Base-by-base conservation (phyloP, 2,329 filamentous ascomycete species). In the Apiospora arundinis region DNA sequence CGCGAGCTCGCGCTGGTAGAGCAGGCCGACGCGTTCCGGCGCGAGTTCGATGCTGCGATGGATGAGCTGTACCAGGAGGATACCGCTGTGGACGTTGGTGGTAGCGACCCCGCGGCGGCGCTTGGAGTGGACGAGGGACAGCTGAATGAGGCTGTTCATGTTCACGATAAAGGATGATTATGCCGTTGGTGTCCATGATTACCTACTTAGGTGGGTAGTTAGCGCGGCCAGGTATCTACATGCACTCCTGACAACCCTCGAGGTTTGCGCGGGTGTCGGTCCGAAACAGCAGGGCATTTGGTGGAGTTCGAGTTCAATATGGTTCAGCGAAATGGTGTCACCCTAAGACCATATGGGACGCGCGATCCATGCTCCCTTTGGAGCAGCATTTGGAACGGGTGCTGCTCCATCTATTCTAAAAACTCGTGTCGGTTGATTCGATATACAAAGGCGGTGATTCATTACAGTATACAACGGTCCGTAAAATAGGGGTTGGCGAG, bases 31-130 rank as follows among this genome's bases (percentile, higher is more conserved):
- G 44, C 40, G n/a, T 46, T 67, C 25, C 65, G 65, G 2, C n/a
- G 65, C 65, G 65, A 67, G n/a, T 46, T 67, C 23, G 65, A 67
- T 12, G 65, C 25, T 0, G 40, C 65, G 0, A 32, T 67, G 65
- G 65, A 67, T 6, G 65, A 67, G 65, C 12, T 67, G 40, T 67
- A 67, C 12, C 56, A n/a, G 32, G 56, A 63, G 56, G 56, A 1
- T 21, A 28, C 40, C 28, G 52, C 7, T 2, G 52, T 9, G 2
- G 52, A 2, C 12, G 48, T 12, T 2, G n/a, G n/a, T 4, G 48
- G 8, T 21, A 14, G 3, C 6, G 44, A 18, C 44, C 9, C 8
- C 37, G 37, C 40, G 40, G 14, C 42, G 52, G 28, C 25, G 48
- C 9, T 12, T 32, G 25, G 12, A 2, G 52, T 60, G 3, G 32